A percentile compares a stretch with the other conserved stretches of the same genome.
Evolutionary conservation across 768 basidiomycete genomes (phyloP).

Genomic region (Boletus reticulatus): DNA sequence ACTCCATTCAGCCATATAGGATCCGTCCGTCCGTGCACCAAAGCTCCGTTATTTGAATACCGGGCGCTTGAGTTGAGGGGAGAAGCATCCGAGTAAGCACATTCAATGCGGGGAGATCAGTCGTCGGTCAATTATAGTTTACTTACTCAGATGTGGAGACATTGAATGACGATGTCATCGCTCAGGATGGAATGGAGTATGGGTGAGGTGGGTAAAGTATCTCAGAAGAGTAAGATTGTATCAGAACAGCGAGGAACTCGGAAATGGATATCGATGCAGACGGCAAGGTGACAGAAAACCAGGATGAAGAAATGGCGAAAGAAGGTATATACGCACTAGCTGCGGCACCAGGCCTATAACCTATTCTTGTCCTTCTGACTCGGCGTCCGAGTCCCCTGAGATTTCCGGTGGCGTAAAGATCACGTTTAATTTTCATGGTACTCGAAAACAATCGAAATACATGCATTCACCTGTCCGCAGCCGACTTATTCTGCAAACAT

Average conservation of each 20-base stretch:
- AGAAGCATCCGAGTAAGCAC: slow-evolving; percentile 76
- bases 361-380: slow-evolving; percentile 37
- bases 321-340: background rate
- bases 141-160: background rate
- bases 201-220: background rate
- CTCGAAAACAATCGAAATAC: no score
- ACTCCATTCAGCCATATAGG: background rate
- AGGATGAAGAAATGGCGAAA: background rate
- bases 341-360: slow-evolving; percentile 44
- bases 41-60: slow-evolving; percentile 80
- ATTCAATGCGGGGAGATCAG: slow-evolving; percentile 46
- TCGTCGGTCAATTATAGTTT: slow-evolving; percentile 11
- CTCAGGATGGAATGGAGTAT: no score
- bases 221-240: background rate
- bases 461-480: no score
- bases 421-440: no score
- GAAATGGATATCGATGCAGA: background rate
- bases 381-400: slow-evolving; percentile 30
- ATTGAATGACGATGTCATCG: background rate
- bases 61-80: slow-evolving; percentile 83
- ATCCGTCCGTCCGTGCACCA: slow-evolving; percentile 30
- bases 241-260: background rate
- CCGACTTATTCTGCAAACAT: no score
- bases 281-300: background rate
- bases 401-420: no score